These are phyloP conservation scores for Stylonectria norvegica DNA, from an alignment of 2,329 filamentous ascomycete genomes.

Conservation along the genomic window DNA sequence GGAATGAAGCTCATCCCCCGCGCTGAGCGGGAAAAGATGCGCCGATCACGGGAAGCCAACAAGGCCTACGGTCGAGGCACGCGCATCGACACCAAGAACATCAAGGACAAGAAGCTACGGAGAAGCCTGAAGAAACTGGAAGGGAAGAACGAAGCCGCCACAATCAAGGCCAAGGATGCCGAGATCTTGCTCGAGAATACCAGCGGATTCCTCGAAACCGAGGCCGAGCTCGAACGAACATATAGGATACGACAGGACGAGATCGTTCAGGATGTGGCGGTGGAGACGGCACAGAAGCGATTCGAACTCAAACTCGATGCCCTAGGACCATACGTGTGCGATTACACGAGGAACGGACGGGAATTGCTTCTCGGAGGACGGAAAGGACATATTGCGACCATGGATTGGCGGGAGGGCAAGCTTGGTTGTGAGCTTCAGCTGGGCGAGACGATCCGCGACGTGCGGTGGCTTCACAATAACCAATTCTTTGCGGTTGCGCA, in stretches of 20 bases:
- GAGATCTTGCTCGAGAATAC: slow-evolving; percentile 91
- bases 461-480: slow-evolving; percentile 90
- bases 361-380: slow-evolving; percentile 81
- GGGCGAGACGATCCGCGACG: slow-evolving; percentile 84
- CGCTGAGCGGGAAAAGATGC: slow-evolving; percentile 48
- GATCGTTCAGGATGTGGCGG: slow-evolving; percentile 67
- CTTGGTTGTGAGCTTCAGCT: slow-evolving; percentile 88
- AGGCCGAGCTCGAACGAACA: slow-evolving; percentile 83
- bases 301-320: slow-evolving; percentile 83
- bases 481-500: slow-evolving; percentile 93
- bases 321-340: slow-evolving; percentile 81
- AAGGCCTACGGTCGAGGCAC: slow-evolving; percentile 81
- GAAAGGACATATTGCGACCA: slow-evolving; percentile 92
- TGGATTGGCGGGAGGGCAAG: slow-evolving; percentile 94
- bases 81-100: slow-evolving; percentile 65
- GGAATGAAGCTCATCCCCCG: slow-evolving; percentile 52
- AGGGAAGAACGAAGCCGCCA: slow-evolving; percentile 74
- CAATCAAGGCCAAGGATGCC: slow-evolving; percentile 84
- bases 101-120: slow-evolving; percentile 88
- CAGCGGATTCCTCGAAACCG: slow-evolving; percentile 80
- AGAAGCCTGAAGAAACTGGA: slow-evolving; percentile 77
- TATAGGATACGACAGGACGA: slow-evolving; percentile 91
- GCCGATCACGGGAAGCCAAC: slow-evolving; percentile 60
- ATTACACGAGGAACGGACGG: slow-evolving; percentile 87
- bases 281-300: slow-evolving; percentile 86